Evolutionary conservation across 768 basidiomycete species (phyloP).

Genomic region (Termitomyces sp.): DNA sequence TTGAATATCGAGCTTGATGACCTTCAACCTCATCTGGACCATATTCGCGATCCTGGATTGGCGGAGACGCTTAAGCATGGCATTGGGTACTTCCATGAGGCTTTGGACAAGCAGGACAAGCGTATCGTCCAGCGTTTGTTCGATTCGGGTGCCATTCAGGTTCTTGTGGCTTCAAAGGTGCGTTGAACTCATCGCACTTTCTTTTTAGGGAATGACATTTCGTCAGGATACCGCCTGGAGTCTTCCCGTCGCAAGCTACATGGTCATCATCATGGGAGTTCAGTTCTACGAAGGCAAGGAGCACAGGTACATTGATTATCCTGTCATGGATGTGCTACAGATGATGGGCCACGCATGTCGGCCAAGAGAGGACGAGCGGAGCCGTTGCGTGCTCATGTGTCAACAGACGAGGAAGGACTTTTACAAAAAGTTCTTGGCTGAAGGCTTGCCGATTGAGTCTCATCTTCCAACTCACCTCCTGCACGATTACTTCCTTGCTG

Average conservation of each 20-base stretch:
- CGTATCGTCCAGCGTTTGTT: conserved; percentile 90
- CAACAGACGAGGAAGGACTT: conserved; percentile 98
- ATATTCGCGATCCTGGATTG: conserved; percentile 71
- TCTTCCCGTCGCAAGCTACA: conserved; percentile 89
- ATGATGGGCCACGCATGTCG: conserved; percentile 99
- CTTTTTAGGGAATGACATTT: not conserved
- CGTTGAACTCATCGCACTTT: not conserved
- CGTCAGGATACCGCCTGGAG: conserved; percentile 92
- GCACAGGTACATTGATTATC: conserved; percentile 96
- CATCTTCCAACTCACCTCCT: conserved; percentile 86
- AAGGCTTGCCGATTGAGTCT: conserved; percentile 97
- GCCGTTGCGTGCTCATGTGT: conserved; percentile 95
- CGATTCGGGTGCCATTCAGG: conserved; percentile 91
- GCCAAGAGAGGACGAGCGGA: conserved; percentile 82
- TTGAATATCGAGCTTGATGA: conserved; percentile 83
- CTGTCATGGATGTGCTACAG: conserved; percentile 96
- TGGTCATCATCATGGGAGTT: conserved; percentile 99
- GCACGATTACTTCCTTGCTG: conserved; percentile 97
- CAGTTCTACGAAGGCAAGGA: conserved; percentile 96
- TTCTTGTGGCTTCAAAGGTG: conserved; percentile 92
- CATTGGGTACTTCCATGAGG: conserved; percentile 95
- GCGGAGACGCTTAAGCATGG: conserved; percentile 84
- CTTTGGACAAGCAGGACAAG: conserved; percentile 88
- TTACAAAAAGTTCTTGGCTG: conserved; percentile 96
- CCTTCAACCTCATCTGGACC: conserved; percentile 85